Evolutionary conservation across 768 basidiomycete species (phyloP), one percentile per base, ranked within the genome.

Genomic region (Naganishia vaughanmartiniae): DNA sequence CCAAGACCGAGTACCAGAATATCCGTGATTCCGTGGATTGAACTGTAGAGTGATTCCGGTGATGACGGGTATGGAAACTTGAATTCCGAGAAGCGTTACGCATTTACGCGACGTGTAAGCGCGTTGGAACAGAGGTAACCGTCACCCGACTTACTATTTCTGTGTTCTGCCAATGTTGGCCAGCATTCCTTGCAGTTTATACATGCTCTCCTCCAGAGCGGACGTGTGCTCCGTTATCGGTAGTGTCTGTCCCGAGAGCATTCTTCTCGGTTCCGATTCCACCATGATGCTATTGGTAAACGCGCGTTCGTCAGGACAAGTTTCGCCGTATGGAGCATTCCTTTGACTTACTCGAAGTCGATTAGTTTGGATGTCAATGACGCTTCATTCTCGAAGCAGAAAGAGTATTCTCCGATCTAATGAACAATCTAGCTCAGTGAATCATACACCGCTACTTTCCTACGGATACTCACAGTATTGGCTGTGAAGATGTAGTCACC

Each of bases 381-480:
- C 86, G 95, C 95, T 84, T 97, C 94, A 81, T 99, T 99, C 79
- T 93, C 91, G 80, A 98, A 96, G 84, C 95, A 98, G 84, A 99
- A 98, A 6, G 80, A 81, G 77, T 84, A 84, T 67, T 84, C 84
- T 67, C 84, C 84, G 26, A 89, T 85, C 78, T 81, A 63, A 30
- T 42, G 24, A 39, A 17, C 54, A 15, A 51, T 53, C 26, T n/a
- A 34, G 14, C 54, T 34, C 19, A 31, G 54, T 5, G n/a, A 5
- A 4, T 54, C 24, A 54, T 24, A 33, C 5, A 5, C 30, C 11
- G 15, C 21, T 1, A 24, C 46, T 17, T 21, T 54, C 15, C n/a
- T 45, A 30, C 17, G 21, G 34, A 42, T 33, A 28, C 75, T 58
- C 66, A 79, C 80, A 24, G 86, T 86, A 83, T 96, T 95, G 24